Evolutionary conservation across 768 basidiomycete genomes (phyloP).

Genomic region (Panus rudis): DNA sequence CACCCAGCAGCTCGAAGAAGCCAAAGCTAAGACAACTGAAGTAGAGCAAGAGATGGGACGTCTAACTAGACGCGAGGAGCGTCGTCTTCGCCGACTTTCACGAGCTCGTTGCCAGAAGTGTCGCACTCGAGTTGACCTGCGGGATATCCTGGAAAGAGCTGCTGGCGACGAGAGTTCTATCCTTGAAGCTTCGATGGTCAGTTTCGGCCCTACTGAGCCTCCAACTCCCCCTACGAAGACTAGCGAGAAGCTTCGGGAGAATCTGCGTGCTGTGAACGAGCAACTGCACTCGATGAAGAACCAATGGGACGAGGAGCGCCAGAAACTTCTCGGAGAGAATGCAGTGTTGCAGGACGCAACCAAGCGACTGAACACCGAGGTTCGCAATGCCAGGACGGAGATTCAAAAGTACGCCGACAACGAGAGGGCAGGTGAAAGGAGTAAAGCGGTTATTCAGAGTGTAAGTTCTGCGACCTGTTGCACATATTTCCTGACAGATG

Average conservation of each 20-base stretch:
- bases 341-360: constrained; percentile 66
- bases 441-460: constrained; percentile 45
- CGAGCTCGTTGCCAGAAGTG: constrained; percentile 66
- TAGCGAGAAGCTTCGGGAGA: constrained; percentile 53
- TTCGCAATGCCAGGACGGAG: constrained; percentile 53
- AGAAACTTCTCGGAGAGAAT: constrained; percentile 59
- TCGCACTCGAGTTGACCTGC: constrained; percentile 51
- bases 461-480: constrained; percentile 30
- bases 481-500: not conserved
- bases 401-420: constrained; percentile 45
- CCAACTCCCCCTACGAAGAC: constrained; percentile 65
- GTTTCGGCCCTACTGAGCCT: constrained; percentile 47
- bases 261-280: constrained; percentile 54
- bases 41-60: constrained; percentile 68
- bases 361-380: constrained; percentile 55
- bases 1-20: constrained; percentile 66
- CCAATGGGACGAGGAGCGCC: constrained; percentile 65
- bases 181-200: constrained; percentile 42
- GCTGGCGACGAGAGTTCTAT: constrained; percentile 33
- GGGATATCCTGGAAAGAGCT: constrained; percentile 4
- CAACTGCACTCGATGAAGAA: constrained; percentile 60
- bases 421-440: constrained; percentile 41
- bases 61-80: constrained; percentile 60
- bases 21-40: constrained; percentile 43
- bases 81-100: constrained; percentile 53